phyloP scores from a whole-genome alignment of 2,329 filamentous ascomycete species.

The Akanthomyces dipterigenus region DNA sequence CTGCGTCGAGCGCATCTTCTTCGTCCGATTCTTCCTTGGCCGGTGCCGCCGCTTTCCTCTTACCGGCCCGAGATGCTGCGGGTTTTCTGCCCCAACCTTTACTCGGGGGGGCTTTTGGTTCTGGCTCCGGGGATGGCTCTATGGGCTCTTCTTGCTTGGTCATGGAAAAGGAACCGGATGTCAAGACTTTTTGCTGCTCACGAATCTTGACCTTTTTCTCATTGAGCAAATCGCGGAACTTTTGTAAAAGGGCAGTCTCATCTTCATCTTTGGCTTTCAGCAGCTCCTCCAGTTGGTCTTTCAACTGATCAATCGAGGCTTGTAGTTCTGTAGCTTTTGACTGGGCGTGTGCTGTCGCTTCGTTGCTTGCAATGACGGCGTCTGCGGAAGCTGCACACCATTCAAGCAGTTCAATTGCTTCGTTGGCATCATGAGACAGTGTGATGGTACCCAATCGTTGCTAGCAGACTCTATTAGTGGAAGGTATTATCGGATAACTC shows the following conservation, averaged over 20 bases:
- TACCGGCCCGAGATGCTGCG: slow-evolving; percentile 35
- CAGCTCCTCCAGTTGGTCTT: slow-evolving; percentile 59
- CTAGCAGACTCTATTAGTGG: slow-evolving; percentile 27
- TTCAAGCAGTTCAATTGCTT: slow-evolving; percentile 58
- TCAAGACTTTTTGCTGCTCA: slow-evolving; percentile 60
- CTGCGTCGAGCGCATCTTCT: slow-evolving; percentile 28
- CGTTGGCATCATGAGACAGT: slow-evolving; percentile 47
- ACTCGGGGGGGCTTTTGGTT: slow-evolving; percentile 12
- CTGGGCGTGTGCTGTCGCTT: slow-evolving; percentile 36
- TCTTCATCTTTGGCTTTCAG: slow-evolving; percentile 58
- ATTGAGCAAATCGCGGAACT: slow-evolving; percentile 65
- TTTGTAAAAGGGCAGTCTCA: slow-evolving; percentile 59
- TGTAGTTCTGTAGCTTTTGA: slow-evolving; percentile 43
- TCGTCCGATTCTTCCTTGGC: slow-evolving; percentile 38
- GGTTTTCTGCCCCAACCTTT: slow-evolving; percentile 19
- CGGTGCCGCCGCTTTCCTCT: slow-evolving; percentile 41
- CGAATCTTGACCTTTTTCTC: slow-evolving; percentile 76
- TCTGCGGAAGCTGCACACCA: slow-evolving; percentile 60
- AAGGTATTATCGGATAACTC: not conserved
- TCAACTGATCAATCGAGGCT: slow-evolving; percentile 50
- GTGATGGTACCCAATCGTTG: slow-evolving; percentile 63
- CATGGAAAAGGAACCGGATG: slow-evolving; percentile 35
- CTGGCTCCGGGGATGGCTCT: slow-evolving; percentile 17
- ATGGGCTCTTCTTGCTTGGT: slow-evolving; percentile 14
- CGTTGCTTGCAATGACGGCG: slow-evolving; percentile 37